Percentiles rank a stretch among this genome's conserved stretches.
These are phyloP conservation scores for Yarrowia sp. DNA, from an alignment of 805 yeast species.

Conservation along the genomic window DNA sequence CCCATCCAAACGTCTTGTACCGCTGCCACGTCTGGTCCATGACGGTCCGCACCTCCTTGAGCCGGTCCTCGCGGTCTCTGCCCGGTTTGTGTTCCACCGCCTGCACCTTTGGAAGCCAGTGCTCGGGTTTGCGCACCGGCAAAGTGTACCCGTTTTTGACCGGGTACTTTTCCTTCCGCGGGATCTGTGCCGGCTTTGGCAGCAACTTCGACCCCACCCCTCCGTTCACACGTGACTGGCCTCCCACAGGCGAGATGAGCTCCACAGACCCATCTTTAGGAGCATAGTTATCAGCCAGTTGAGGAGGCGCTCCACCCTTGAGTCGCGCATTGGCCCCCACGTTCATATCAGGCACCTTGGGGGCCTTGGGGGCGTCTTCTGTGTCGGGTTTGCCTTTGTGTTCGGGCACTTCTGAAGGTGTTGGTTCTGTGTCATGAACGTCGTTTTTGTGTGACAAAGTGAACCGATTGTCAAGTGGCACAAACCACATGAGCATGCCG, in stretches of 20 bases:
- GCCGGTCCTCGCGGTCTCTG: constrained; percentile 31
- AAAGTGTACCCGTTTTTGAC: neutral
- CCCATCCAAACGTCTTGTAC: constrained; percentile 46
- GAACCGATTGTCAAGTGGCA: neutral
- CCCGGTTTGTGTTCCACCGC: constrained; percentile 22
- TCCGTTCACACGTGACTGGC: neutral
- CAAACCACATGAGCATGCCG: neutral
- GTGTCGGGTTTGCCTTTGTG: neutral
- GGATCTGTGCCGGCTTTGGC: constrained; percentile 5
- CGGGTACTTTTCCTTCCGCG: constrained; percentile 15
- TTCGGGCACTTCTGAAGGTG: neutral
- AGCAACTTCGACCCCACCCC: neutral
- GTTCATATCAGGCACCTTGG: neutral
- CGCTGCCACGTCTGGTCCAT: constrained; percentile 47
- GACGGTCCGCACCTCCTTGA: constrained; percentile 39
- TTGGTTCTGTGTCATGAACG: too few relatives aligned
- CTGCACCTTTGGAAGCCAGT: constrained; percentile 30
- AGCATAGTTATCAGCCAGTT: neutral
- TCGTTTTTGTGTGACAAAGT: too few relatives aligned
- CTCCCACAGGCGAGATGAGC: neutral
- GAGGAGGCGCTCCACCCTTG: constrained; percentile 17
- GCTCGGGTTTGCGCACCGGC: neutral
- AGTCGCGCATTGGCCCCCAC: constrained; percentile 5
- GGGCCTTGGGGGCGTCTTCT: neutral
- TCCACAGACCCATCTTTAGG: neutral